These are phyloP conservation scores for Steccherinum ochraceum DNA, from an alignment of 768 basidiomycete genomes.

Conservation along the genomic window DNA sequence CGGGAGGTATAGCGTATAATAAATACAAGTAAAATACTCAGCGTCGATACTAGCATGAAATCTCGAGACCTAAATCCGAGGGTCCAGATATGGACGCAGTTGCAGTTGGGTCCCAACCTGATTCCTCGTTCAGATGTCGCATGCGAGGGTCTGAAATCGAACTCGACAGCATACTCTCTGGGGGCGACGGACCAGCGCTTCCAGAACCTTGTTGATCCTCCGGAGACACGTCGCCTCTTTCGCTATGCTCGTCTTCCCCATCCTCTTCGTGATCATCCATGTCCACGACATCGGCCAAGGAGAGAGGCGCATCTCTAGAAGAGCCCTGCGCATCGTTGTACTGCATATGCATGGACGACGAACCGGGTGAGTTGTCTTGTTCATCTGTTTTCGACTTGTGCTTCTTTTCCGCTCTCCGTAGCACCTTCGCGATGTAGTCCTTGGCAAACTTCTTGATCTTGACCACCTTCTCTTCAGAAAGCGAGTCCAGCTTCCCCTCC, in stretches of 20 bases:
- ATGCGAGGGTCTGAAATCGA: slow-evolving; percentile 12
- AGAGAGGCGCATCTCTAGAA: slow-evolving; percentile 33
- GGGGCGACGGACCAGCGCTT: slow-evolving; percentile 16
- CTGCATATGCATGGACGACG: slow-evolving; percentile 3
- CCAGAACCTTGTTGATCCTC: slow-evolving; percentile 13
- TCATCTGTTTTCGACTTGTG: slow-evolving; percentile 15
- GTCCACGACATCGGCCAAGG: slow-evolving; percentile 34
- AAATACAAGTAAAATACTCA: neutral
- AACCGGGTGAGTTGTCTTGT: neutral
- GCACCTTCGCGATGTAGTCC: slow-evolving; percentile 81
- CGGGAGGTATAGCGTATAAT: neutral
- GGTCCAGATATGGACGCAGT: neutral
- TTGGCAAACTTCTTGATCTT: slow-evolving; percentile 95
- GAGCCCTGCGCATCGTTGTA: neutral
- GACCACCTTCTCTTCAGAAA: slow-evolving; percentile 78
- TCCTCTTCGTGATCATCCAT: slow-evolving; percentile 32
- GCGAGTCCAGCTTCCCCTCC: slow-evolving; percentile 62
- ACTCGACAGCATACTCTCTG: slow-evolving; percentile 11
- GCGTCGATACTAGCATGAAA: neutral
- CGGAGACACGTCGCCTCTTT: slow-evolving; percentile 17
- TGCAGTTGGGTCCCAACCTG: slow-evolving; percentile 8
- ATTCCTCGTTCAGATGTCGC: slow-evolving; percentile 19
- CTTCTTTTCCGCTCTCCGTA: slow-evolving; percentile 58
- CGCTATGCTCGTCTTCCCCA: slow-evolving; percentile 14
- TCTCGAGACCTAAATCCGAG: neutral